Conservation (phyloP, 169 alveolate genomes). For the Plasmodium billcollinsi region DNA sequence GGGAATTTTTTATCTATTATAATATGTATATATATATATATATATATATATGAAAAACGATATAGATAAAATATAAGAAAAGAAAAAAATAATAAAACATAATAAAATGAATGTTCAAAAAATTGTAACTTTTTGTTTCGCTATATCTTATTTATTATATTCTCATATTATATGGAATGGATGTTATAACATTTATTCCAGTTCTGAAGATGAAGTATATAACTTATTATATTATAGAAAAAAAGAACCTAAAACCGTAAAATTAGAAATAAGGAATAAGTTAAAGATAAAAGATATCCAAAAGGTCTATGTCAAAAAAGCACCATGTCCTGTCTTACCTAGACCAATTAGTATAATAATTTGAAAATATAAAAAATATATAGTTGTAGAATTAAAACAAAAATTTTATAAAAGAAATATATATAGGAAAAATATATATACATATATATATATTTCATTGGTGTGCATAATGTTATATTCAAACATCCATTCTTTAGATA, state of each 20-base stretch:
- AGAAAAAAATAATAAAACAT: not conserved
- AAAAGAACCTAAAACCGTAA: conserved; percentile 23
- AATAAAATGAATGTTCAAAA: conserved; percentile 62
- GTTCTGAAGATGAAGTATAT: conserved; percentile 71
- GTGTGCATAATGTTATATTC: too few relatives aligned
- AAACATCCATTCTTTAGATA: too few relatives aligned
- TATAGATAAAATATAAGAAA: not conserved
- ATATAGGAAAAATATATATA: too few relatives aligned
- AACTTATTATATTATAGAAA: conserved; percentile 37
- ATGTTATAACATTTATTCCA: conserved; percentile 61
- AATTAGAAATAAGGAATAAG: conserved; percentile 26
- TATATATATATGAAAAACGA: not conserved
- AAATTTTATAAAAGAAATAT: too few relatives aligned
- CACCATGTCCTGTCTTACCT: conserved; percentile 75
- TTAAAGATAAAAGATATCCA: conserved; percentile 21
- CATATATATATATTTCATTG: too few relatives aligned
- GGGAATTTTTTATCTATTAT: too few relatives aligned
- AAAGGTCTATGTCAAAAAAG: conserved; percentile 18
- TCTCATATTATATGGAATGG: conserved; percentile 77
- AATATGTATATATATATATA: too few relatives aligned
- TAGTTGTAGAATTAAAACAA: too few relatives aligned
- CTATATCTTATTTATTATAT: conserved; percentile 48
- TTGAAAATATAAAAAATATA: not conserved
- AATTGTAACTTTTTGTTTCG: conserved; percentile 28
- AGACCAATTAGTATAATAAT: conserved; percentile 61